Evolutionary conservation across 2,329 filamentous ascomycete genomes (phyloP), one percentile per base, ranked within the genome.

Genomic region (Gaeumannomyces sp.): DNA sequence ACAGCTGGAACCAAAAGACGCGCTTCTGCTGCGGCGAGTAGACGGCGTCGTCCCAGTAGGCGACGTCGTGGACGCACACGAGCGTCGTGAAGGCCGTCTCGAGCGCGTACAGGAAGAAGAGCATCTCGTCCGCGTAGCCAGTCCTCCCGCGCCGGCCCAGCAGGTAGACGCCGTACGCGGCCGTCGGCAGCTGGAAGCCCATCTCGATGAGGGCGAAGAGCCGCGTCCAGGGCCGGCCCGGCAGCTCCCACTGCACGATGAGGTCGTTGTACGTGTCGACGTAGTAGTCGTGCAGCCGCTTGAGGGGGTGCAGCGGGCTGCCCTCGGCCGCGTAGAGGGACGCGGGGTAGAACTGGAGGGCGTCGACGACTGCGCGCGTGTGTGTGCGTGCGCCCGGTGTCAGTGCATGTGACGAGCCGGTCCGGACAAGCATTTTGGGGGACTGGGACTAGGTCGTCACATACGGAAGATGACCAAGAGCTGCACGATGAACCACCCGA

Each of bases 321-420:
- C 72, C 75, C 0, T 76, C 70, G 0, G 75, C 66, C 3, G 74
- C 70, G 73, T 79, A 83, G 60, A 85, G 77, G 62, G 72, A 74
- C 2, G 70, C 65, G 1, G 84, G 84, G 71, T 85, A 86, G 68
- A 84, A 77, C 38, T 78, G 77, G 50, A 84, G 78, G 61, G 83
- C 79, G 69, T 87, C 84, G 60, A 85, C 77, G 68, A 78, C 84
- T 86, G 65, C n/a, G n/a, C n/a, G n/a, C n/a, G n/a, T 7, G n/a
- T 33, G 7, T 38, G n/a, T 14, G 31, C 31, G 31, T 31, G 4
- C 4, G 38, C 33, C 33, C 16, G 14, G 38, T 8, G 14, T 16
- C 16, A 16, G 38, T 45, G 33, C 33, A 19, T 35, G 33, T 4
- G 10, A 35, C 10, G 10, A 35, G 13, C 33, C 4, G 10, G 33